Base-by-base conservation (phyloP, 352 stramenopile species). In the Phytophthora vignae region DNA sequence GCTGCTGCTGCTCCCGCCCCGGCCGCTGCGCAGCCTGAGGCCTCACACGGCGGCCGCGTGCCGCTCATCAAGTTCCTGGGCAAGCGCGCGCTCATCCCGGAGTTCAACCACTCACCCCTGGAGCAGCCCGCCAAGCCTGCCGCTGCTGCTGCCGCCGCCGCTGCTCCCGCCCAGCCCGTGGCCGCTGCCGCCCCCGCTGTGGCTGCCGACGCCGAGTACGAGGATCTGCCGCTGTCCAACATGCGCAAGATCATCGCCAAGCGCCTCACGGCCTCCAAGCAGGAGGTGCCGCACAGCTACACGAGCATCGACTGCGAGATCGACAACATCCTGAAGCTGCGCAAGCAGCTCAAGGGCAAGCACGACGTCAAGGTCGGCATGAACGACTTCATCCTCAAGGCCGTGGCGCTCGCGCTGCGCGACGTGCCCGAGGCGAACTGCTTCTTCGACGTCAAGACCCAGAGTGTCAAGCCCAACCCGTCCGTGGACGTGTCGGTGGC, bases 241-340 rank as follows among this genome's bases (percentile, higher is more conserved):
- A 99, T 99, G 96, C 90, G 98, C 65, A 99, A 99, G 83, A 95
- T 99, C 70, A 99, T 99, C 72, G 97, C 98, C 29, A 97, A 98
- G 73, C 95, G 98, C 22, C 85, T 99, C 25, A 98, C 97, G 4
- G 94, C 99, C 75, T 99, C 93, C 62, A 99, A 99, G 88, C 81
- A 91, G 40, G 91, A 92, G 10, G 96, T 99, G 56, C 98, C 98
- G 29, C 98, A 99, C 84, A 96, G 97, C 78, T 99, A 99, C 80
- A 88, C 90, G 57, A 97, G 93, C 64, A 96, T 99, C 21, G 95
- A 99, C 80, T 98, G 98, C 66, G 90, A 99, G 78, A 93, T 99
- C 64, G 98, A 98, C 81, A 76, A 33, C 64, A 88, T 97, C 58
- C 85, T 96, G 67, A 78, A 73, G 69, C 78, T 99, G 50, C 95